Conservation (phyloP, 1,284 basidiomycete species). For the Trametes hirsuta region DNA sequence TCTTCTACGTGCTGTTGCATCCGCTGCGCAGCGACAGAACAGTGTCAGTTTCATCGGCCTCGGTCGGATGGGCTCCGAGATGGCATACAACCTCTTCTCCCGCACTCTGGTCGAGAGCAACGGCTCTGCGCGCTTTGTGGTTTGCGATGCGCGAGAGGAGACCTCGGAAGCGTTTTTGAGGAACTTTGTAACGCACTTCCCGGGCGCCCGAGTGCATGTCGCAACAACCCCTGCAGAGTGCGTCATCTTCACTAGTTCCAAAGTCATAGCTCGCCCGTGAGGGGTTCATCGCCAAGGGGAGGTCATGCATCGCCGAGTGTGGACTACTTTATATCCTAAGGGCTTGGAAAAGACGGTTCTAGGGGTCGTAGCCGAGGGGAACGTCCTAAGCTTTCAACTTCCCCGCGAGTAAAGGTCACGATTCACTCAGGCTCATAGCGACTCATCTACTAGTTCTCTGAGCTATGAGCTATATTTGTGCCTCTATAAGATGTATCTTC, state of each 20-base stretch:
- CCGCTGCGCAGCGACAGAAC: conserved; percentile 42
- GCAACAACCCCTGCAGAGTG: conserved; percentile 71
- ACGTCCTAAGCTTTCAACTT: no score
- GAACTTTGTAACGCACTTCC: conserved; percentile 58
- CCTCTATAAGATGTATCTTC: no score
- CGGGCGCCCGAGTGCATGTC: conserved; percentile 57
- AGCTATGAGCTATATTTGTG: no score
- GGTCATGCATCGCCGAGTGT: no score
- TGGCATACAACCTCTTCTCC: conserved; percentile 84
- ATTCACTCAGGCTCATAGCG: no score
- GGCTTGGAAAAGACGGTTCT: background rate
- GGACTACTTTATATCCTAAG: background rate
- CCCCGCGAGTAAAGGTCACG: no score
- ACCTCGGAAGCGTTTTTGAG: conserved; percentile 58
- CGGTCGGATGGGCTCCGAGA: conserved; percentile 82
- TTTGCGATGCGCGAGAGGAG: conserved; percentile 77
- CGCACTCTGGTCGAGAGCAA: conserved; percentile 54
- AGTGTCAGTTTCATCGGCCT: conserved; percentile 80
- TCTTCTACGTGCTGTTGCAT: conserved; percentile 29
- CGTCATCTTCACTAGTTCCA: conserved; percentile 33
- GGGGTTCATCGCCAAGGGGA: no score
- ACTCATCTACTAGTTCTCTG: no score
- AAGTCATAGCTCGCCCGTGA: background rate
- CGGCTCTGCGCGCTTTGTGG: conserved; percentile 58
- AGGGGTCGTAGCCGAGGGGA: no score